phyloP scores from a whole-genome alignment of 164 flowering plant genomes.

The Magnolia officinalis region DNA sequence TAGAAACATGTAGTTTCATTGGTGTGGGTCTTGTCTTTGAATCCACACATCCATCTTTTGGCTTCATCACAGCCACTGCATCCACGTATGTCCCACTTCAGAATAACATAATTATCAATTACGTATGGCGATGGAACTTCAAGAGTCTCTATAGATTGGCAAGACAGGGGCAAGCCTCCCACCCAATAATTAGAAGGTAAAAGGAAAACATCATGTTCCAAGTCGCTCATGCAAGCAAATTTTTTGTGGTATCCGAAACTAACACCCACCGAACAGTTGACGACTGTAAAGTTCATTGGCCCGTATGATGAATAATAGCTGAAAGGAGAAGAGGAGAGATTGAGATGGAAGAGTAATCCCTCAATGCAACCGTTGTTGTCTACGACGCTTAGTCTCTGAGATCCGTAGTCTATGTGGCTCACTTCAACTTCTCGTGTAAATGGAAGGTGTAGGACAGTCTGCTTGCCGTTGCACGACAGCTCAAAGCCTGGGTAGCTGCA shows the following conservation, averaged over 20 bases:
- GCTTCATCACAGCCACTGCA: not conserved
- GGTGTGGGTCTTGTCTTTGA: not conserved
- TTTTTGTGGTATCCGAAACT: not conserved
- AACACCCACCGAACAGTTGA: not conserved
- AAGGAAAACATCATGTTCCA: not conserved
- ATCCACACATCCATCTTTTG: not conserved
- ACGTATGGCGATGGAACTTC: not conserved
- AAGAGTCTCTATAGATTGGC: not conserved
- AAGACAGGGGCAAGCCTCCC: not conserved
- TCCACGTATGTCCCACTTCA: not conserved
- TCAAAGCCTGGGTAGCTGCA: not conserved
- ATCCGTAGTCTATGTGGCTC: not conserved
- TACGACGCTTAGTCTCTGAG: not conserved
- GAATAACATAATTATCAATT: not conserved
- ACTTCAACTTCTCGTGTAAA: not conserved
- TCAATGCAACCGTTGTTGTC: not conserved
- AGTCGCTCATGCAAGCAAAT: not conserved
- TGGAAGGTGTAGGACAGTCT: not conserved
- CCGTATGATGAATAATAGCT: not conserved
- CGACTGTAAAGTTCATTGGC: not conserved
- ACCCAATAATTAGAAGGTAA: fast-evolving
- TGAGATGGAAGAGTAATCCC: not conserved
- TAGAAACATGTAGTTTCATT: not conserved
- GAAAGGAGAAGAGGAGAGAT: constrained; percentile 2
- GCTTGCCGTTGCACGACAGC: not conserved